Percentiles rank a stretch among this genome's conserved stretches.
Evolutionary conservation across 139 green algal genomes (phyloP).

Genomic region (Haematococcus lacustris): DNA sequence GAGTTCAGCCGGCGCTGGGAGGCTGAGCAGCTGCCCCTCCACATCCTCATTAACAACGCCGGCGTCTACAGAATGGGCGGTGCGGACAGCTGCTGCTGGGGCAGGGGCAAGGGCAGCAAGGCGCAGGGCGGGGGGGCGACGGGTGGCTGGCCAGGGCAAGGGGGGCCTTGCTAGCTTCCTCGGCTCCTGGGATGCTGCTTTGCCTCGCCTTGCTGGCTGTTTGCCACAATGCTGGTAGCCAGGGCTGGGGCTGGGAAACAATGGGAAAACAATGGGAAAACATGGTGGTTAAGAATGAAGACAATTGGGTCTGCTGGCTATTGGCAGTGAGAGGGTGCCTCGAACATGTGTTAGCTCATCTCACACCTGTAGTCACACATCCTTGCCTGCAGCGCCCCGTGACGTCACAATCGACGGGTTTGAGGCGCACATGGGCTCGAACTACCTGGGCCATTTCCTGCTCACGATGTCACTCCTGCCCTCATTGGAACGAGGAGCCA

Average conservation of each 20-base stretch:
- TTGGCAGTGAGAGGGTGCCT: neutral
- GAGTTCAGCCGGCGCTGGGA: conserved; percentile 57
- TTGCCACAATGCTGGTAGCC: neutral
- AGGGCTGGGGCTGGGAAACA: neutral
- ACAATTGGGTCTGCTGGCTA: neutral
- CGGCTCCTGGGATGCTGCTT: neutral
- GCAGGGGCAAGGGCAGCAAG: neutral
- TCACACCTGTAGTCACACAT: neutral
- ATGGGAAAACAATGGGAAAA: neutral
- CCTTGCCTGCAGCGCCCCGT: conserved; percentile 29
- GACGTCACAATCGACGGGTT: conserved; percentile 57
- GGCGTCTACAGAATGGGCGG: conserved; percentile 71
- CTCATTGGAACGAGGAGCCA: conserved; percentile 24
- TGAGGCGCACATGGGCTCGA: conserved; percentile 74
- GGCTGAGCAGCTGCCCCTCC: conserved; percentile 42
- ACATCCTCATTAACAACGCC: conserved; percentile 87
- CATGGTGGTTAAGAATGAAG: neutral
- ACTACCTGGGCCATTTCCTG: conserved; percentile 76
- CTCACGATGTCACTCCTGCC: conserved; percentile 70
- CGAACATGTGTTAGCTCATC: neutral
- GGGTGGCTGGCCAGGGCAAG: neutral
- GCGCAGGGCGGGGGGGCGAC: neutral
- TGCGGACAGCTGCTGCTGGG: conserved; percentile 15
- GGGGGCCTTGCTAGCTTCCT: neutral
- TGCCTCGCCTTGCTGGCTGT: neutral